These are phyloP conservation scores for Grosmannia serpens DNA, from an alignment of 2,329 filamentous ascomycete species.

Conservation along the genomic window DNA sequence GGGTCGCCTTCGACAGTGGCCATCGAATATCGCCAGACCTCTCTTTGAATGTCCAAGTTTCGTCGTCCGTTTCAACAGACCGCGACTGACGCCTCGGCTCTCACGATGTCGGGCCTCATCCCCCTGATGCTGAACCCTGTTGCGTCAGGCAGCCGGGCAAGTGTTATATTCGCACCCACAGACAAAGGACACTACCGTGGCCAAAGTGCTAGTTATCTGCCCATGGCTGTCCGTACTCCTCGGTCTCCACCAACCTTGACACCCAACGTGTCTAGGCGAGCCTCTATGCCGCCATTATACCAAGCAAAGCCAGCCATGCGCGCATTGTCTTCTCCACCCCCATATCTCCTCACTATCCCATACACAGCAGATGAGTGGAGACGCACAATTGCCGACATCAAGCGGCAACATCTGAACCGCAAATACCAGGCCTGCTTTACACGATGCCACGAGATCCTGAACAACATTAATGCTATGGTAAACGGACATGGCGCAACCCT, in stretches of 20 bases:
- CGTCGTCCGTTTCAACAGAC: background rate
- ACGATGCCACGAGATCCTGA: conserved; percentile 41
- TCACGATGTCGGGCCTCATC: conserved; percentile 14
- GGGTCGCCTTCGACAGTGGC: background rate
- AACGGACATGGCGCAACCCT: conserved; percentile 8
- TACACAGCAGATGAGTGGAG: conserved; percentile 39
- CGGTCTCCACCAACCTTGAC: background rate
- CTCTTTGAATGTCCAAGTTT: background rate
- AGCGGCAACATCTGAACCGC: conserved; percentile 38
- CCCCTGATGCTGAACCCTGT: conserved; percentile 12
- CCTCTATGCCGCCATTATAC: conserved; percentile 4
- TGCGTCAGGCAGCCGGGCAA: conserved; percentile 9
- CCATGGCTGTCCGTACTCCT: background rate
- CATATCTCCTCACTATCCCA: conserved; percentile 21
- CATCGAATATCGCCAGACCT: background rate
- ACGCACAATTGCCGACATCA: conserved; percentile 38
- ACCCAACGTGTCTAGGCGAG: background rate
- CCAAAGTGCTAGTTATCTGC: conserved; percentile 4
- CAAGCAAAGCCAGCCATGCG: conserved; percentile 13
- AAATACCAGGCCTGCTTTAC: conserved; percentile 42
- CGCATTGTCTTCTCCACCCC: conserved; percentile 9
- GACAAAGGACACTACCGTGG: conserved; percentile 3
- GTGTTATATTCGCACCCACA: conserved; percentile 4
- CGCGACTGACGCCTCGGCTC: background rate
- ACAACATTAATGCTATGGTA: conserved; percentile 33